phyloP scores from a whole-genome alignment of 129 eudicot genomes.

The Flaveria linearis region DNA sequence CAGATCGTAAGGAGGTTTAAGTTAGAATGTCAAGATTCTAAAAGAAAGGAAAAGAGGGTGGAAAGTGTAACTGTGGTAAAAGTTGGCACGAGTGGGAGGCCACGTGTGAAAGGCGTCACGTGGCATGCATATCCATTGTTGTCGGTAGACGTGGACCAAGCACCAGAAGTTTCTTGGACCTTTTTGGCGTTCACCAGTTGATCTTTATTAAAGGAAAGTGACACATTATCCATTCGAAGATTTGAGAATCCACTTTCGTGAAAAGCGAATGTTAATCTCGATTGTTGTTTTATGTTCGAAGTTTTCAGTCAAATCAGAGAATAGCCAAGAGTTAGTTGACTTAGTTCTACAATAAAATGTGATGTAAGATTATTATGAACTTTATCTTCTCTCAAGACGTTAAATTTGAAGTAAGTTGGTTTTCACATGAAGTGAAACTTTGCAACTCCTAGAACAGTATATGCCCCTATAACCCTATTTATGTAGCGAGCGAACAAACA shows the following conservation, averaged over 20 bases:
- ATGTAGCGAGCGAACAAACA: no score
- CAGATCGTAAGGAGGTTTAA: neutral
- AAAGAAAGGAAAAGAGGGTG: neutral
- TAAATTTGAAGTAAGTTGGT: no score
- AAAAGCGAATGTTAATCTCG: neutral
- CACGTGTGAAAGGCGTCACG: slow-evolving; percentile 50
- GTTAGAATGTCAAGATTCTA: neutral
- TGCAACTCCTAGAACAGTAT: no score
- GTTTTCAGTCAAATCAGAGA: no score
- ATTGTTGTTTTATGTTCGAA: no score
- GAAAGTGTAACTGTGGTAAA: slow-evolving; percentile 29
- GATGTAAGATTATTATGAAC: neutral
- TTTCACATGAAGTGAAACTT: no score
- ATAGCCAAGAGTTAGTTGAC: neutral
- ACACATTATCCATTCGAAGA: no score
- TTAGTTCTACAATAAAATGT: no score
- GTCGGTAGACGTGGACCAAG: slow-evolving; percentile 35
- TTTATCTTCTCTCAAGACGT: no score
- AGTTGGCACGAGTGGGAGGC: slow-evolving; percentile 19
- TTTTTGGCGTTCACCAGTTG: neutral
- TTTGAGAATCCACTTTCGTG: neutral
- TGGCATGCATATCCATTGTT: slow-evolving; percentile 27
- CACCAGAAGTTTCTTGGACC: slow-evolving; percentile 45
- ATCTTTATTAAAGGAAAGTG: no score
- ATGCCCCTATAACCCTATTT: no score